Evolutionary conservation across 345 rosid species (phyloP).

Genomic region (Diplotaxis tenuifolia): DNA sequence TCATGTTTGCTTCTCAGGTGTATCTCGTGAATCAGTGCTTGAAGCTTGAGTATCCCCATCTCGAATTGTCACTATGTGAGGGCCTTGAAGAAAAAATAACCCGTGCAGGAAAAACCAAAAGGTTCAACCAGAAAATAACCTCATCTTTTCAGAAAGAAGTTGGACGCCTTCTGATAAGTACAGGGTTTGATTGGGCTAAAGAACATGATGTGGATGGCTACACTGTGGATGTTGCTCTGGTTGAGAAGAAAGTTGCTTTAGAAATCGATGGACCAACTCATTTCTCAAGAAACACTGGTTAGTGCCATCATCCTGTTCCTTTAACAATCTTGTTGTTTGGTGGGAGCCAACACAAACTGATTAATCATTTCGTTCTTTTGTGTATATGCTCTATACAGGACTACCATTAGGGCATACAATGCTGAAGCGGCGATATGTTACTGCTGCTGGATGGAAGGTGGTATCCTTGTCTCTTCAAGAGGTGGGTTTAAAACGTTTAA

Average conservation of each 20-base stretch:
- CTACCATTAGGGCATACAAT: conserved; percentile 82
- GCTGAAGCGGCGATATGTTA: conserved; percentile 67
- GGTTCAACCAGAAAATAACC: conserved; percentile 78
- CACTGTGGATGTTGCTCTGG: conserved; percentile 73
- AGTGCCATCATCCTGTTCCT: conserved; percentile 24
- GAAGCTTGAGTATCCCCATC: conserved; percentile 79
- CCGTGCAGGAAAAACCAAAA: conserved; percentile 70
- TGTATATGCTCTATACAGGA: conserved; percentile 43
- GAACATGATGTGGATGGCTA: conserved; percentile 73
- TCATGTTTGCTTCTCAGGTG: conserved; percentile 87
- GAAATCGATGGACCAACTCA: conserved; percentile 96
- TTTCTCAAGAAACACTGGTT: conserved; percentile 86
- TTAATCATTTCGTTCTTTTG: not conserved
- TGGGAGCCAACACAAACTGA: not conserved
- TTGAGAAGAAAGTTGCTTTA: conserved; percentile 77
- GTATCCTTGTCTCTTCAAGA: conserved; percentile 77
- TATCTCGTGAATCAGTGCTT: conserved; percentile 84
- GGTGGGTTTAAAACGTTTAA: conserved; percentile 41
- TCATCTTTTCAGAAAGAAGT: conserved; percentile 95
- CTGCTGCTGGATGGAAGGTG: conserved; percentile 87
- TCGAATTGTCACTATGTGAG: conserved; percentile 50
- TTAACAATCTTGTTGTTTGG: not conserved
- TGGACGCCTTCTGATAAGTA: conserved; percentile 71
- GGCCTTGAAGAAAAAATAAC: conserved; percentile 66
- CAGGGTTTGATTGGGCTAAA: conserved; percentile 85